A percentile compares a stretch with the other conserved stretches of the same genome.
Evolutionary conservation across 1,139 yeast genomes (phyloP).

Genomic region (Zygosaccharomyces sapae): DNA sequence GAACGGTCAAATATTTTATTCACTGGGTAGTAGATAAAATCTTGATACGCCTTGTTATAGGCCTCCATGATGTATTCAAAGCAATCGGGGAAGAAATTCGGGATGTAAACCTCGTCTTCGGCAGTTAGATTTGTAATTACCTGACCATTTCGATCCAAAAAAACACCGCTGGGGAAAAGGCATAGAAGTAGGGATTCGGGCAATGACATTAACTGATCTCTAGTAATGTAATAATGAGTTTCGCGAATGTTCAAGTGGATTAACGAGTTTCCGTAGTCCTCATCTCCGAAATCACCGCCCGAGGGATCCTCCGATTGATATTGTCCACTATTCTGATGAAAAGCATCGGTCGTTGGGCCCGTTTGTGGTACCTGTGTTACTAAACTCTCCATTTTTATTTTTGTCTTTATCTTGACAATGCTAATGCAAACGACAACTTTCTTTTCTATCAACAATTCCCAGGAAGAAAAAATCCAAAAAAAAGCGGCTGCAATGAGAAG

Average conservation of each 20-base stretch:
- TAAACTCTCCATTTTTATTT: conserved; percentile 36
- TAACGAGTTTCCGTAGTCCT: conserved; percentile 56
- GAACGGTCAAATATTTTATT: conserved; percentile 27
- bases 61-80: conserved; percentile 74
- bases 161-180: conserved; percentile 87
- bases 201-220: conserved; percentile 84
- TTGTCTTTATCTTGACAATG: not conserved
- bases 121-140: conserved; percentile 72
- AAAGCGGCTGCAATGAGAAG: too few species aligned
- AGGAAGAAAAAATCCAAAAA: too few species aligned
- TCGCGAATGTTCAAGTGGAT: conserved; percentile 74
- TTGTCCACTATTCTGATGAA: conserved; percentile 59
- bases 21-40: conserved; percentile 31
- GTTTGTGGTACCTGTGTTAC: conserved; percentile 64
- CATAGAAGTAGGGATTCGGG: conserved; percentile 89
- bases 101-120: conserved; percentile 66
- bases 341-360: conserved; percentile 23
- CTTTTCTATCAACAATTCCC: not conserved
- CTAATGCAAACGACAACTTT: not conserved
- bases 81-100: conserved; percentile 78
- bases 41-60: conserved; percentile 38
- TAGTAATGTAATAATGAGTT: conserved; percentile 62
- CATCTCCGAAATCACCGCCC: conserved; percentile 28
- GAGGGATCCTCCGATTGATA: conserved; percentile 42
- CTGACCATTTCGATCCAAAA: conserved; percentile 67